A percentile compares a stretch with the other conserved stretches of the same genome.
Conservation (phyloP, 208 protist genomes). For the Trypanosoma mega region DNA sequence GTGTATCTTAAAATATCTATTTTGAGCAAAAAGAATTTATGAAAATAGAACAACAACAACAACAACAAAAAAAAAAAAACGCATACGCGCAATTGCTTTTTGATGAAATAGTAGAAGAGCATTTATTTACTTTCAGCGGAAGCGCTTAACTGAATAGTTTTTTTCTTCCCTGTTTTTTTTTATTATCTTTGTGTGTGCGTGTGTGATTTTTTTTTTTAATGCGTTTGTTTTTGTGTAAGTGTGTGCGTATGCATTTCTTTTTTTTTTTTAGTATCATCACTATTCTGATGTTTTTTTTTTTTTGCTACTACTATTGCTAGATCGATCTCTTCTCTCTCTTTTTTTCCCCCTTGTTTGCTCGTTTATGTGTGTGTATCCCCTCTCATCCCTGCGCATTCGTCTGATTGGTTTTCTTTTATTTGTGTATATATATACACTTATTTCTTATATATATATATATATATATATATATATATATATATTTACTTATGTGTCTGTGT, state of each 20-base stretch:
- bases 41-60: too few species aligned
- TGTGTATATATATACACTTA: neutral
- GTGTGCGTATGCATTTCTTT: too few species aligned
- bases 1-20: too few species aligned
- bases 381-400: neutral
- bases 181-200: slow-evolving; percentile 1
- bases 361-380: neutral
- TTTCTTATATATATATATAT: slow-evolving; percentile 5
- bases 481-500: too few species aligned
- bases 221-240: neutral
- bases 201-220: slow-evolving; percentile 2
- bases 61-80: too few species aligned
- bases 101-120: too few species aligned
- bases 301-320: neutral
- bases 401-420: neutral
- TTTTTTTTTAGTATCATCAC: neutral
- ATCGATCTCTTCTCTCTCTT: neutral
- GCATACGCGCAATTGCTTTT: too few species aligned
- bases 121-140: too few species aligned
- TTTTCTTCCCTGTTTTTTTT: slow-evolving; percentile 6
- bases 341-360: neutral
- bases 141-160: too few species aligned
- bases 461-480: neutral
- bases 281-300: slow-evolving; percentile 8
- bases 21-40: too few species aligned